These are phyloP conservation scores for Orbilia quercus DNA, from an alignment of 2,329 filamentous ascomycete species.

Conservation along the genomic window DNA sequence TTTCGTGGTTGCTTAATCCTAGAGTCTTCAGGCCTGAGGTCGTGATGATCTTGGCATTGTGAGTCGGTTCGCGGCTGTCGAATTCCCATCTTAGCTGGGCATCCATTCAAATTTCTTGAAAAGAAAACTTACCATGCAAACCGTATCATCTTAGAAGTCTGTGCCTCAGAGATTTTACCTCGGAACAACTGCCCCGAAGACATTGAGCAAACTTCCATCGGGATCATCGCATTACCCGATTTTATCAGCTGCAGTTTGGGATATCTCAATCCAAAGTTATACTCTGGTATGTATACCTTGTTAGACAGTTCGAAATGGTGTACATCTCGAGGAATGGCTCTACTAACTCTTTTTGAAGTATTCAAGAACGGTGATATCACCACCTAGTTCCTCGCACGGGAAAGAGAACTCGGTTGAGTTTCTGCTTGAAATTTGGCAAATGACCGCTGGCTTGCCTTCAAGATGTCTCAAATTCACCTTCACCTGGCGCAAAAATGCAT, in stretches of 20 bases:
- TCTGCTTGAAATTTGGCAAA: constrained; percentile 15
- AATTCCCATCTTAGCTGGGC: not conserved
- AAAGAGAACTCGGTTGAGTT: constrained; percentile 22
- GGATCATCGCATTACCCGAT: constrained; percentile 25
- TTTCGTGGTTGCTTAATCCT: not conserved
- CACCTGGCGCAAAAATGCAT: constrained; percentile 17
- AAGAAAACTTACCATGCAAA: constrained; percentile 37
- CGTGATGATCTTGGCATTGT: constrained; percentile 29
- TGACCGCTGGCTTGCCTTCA: not conserved
- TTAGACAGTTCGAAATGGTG: not conserved
- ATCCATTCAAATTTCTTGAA: too few relatives aligned
- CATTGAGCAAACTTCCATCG: constrained; percentile 26
- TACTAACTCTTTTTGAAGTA: constrained; percentile 41
- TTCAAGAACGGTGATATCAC: constrained; percentile 22
- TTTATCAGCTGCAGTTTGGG: constrained; percentile 25
- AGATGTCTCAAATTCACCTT: constrained; percentile 35
- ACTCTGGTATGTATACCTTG: constrained; percentile 14
- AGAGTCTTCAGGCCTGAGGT: constrained; percentile 25
- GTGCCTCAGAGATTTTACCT: constrained; percentile 25
- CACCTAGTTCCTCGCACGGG: constrained; percentile 2
- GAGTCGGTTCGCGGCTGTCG: constrained; percentile 31
- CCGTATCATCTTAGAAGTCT: constrained; percentile 38
- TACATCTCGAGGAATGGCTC: not conserved
- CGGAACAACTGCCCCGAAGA: constrained; percentile 25
- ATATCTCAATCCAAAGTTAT: constrained; percentile 12